phyloP scores from a whole-genome alignment of 2,329 filamentous ascomycete genomes.

The Scedosporium boydii region DNA sequence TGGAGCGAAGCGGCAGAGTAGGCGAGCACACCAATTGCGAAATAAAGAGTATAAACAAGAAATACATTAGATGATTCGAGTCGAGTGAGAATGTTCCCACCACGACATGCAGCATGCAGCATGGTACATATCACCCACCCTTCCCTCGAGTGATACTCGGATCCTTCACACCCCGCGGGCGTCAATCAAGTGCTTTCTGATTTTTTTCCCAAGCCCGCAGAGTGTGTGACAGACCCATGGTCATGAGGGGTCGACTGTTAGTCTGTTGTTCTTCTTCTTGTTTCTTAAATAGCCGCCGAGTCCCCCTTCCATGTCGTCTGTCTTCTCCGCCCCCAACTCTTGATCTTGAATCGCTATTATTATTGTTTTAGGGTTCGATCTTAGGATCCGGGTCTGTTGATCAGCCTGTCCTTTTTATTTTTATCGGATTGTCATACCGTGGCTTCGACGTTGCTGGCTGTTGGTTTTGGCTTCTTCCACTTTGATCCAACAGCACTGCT shows the following conservation, averaged over 20 bases:
- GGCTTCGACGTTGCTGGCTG: background rate
- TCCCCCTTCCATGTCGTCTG: background rate
- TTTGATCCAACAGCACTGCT: background rate
- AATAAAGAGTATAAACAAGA: too few relatives aligned
- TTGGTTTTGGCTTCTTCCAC: background rate
- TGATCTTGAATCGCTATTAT: background rate
- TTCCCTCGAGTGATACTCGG: too few relatives aligned
- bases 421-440: background rate
- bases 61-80: too few relatives aligned
- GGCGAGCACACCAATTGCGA: too few relatives aligned
- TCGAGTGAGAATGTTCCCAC: too few relatives aligned
- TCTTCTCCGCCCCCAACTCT: background rate
- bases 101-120: too few relatives aligned
- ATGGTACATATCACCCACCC: too few relatives aligned
- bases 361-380: background rate
- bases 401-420: background rate
- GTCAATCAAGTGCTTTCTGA: too few relatives aligned
- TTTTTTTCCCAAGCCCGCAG: too few relatives aligned
- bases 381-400: constrained; percentile 3
- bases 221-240: background rate
- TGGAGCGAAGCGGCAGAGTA: too few relatives aligned
- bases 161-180: too few relatives aligned
- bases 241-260: background rate
- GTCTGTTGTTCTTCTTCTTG: background rate
- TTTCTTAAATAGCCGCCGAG: constrained; percentile 6